Base-by-base conservation (phyloP, 2,329 filamentous ascomycete genomes). In the Colletotrichum lindemuthianum region DNA sequence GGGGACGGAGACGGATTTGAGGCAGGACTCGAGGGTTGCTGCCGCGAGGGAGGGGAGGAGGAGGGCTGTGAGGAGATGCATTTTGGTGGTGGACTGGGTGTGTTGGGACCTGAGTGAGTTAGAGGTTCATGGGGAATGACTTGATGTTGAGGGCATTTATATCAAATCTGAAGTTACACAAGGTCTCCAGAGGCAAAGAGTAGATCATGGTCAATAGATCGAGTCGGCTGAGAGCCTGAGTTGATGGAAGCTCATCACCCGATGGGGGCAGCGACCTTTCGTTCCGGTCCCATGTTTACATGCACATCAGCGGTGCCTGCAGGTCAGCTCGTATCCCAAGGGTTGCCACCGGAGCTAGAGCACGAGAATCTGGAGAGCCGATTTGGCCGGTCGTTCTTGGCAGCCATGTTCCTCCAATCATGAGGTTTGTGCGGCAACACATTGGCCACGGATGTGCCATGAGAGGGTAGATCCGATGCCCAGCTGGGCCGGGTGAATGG, bases 1-100 rank as follows among this genome's bases (percentile, higher is more conserved):
- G 1, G 70, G 69, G 0, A 76, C 70, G 2, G 58, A 54, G 4
- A 67, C 70, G 0, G 60, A 48, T 9, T 67, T 60, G 5, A 76
- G 71, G 24, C 74, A 76, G n/a, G 44, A 39, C 1, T 54, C 56
- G 4, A 64, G 12, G 12, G n/a, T 59, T 0, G 56, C 32, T 11
- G 56, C 56, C 8, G 49, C 12, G 5, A 57, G 8, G 13, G 44
- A 11, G 11, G 60, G 13, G 8, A 39, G 33, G 1, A 45, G 10
- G 4, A 64, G 34, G 2, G 11, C 37, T 2, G 32, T 12, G 8
- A 10, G 4, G 37, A 54, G 8, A 12, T 36, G 13, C 60, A 60
- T 64, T 33, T 44, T 59, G 8, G 13, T 32, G 16, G 15, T 11
- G 6, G 3, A 8, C 43, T 45, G 15, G 12, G 12, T 43, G 8